Base-by-base conservation (phyloP, 805 yeast species). In the Dipodascus albidus region DNA sequence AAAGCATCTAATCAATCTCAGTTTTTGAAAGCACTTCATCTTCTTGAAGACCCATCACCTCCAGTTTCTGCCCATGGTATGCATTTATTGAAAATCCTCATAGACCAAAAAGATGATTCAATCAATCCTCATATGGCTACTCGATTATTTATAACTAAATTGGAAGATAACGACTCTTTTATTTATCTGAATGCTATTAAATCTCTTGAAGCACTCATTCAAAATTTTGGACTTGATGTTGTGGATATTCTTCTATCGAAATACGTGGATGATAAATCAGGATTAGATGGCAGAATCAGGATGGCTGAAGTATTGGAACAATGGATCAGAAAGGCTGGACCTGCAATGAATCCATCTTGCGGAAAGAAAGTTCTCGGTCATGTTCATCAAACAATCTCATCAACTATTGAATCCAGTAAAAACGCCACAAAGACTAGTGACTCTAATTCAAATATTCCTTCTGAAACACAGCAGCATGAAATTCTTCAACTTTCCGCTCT, bases 11-110 rank as follows among this genome's bases (percentile, higher is more conserved):
- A 17, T 38, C 44, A 6, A n/a, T 6, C 44, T 14, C 44, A 38
- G 15, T 38, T 85, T 49, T 74, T 77, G 15, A 72, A 78, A 31
- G 96, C 96, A 0, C 68, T 87, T 38, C 70, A 76, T 1, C 79
- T 82, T 55, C 66, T 93, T 47, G 81, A 80, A 53, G 96, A 90
- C 66, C 85, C 90, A 0, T 68, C 85, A 47, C 82, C 86, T 2
- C 96, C 98, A 0, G 78, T 91, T 1, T 73, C 89, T 52, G 98
- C 95, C 0, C 89, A 86, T 66, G 98, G 98, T 0, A 68, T 93
- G 6, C 78, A 77, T 57, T 66, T 82, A 22, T 66, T 91, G 27
- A 72, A 87, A 24, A 74, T 76, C 53, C 70, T 88, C 47, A 72
- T 80, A 3, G 73, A 70, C 47, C 67, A 65, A 27, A 72, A 72